These are phyloP conservation scores for Falciphora oryzae DNA, from an alignment of 2,329 filamentous ascomycete species.

Conservation along the genomic window DNA sequence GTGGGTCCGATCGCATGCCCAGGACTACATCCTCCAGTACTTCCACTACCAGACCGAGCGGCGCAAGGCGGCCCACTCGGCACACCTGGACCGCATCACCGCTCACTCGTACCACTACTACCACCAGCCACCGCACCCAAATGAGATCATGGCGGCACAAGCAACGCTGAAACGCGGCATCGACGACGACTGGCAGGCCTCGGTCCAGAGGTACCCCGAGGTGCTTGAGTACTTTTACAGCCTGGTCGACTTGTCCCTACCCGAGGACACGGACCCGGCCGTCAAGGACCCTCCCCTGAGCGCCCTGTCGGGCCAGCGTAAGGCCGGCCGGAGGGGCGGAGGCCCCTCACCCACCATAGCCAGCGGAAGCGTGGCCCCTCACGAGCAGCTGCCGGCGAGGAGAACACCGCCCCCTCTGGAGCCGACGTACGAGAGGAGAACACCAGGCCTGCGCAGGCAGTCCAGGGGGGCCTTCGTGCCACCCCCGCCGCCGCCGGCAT, in stretches of 20 bases:
- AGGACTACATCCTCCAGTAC: constrained; percentile 63
- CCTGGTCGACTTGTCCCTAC: constrained; percentile 60
- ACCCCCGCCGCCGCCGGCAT: constrained; percentile 17
- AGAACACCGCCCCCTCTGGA: constrained; percentile 32
- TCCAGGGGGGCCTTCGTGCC: constrained; percentile 18
- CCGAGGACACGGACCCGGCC: constrained; percentile 52
- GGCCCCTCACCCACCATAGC: constrained; percentile 29
- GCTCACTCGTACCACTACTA: constrained; percentile 53
- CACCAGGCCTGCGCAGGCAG: constrained; percentile 27
- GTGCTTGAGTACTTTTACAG: constrained; percentile 77
- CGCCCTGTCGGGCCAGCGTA: constrained; percentile 43
- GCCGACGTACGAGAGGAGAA: constrained; percentile 30
- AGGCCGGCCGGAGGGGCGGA: constrained; percentile 35
- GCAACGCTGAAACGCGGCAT: constrained; percentile 64
- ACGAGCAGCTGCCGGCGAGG: constrained; percentile 27
- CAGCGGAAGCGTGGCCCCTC: constrained; percentile 29
- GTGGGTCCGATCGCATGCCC: constrained; percentile 60
- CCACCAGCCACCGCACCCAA: constrained; percentile 50
- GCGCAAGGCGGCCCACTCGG: constrained; percentile 51
- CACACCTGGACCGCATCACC: constrained; percentile 50
- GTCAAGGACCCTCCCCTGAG: constrained; percentile 57
- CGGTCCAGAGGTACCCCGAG: constrained; percentile 71
- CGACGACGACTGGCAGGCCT: constrained; percentile 72
- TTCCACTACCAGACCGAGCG: constrained; percentile 56
- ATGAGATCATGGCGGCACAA: constrained; percentile 59